phyloP scores from a whole-genome alignment of 139 green algal species.

The Haematococcus lacustris region DNA sequence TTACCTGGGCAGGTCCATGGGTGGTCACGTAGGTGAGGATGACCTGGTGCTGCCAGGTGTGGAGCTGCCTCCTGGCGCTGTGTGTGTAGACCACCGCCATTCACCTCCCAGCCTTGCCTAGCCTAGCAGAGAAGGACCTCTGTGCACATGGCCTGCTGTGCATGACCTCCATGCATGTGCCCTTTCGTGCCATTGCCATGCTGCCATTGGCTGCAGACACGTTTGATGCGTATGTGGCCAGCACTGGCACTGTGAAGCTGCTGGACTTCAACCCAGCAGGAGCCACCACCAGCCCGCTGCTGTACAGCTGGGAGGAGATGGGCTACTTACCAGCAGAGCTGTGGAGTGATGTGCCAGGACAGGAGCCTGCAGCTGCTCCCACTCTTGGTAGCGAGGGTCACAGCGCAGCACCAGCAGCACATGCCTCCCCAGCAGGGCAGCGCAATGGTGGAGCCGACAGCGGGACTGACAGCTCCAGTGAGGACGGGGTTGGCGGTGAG shows the following conservation, averaged over 20 bases:
- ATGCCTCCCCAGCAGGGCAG: background rate
- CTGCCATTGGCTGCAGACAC: conserved; percentile 8
- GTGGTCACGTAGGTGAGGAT: no score
- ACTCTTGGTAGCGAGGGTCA: background rate
- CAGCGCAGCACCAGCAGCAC: background rate
- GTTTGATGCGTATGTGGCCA: conserved; percentile 82
- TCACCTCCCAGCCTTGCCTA: no score
- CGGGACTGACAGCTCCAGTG: no score
- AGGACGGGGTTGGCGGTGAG: conserved; percentile 1
- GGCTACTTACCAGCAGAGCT: background rate
- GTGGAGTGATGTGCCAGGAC: background rate
- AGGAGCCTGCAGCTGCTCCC: background rate
- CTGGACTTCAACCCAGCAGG: conserved; percentile 87
- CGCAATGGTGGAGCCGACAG: background rate
- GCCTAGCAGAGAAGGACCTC: no score
- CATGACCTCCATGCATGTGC: no score
- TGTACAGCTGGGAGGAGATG: conserved; percentile 58
- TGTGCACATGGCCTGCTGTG: no score
- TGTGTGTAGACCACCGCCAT: no score
- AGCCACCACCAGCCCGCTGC: conserved; percentile 70
- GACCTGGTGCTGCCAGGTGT: no score
- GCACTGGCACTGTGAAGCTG: conserved; percentile 44
- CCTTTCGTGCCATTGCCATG: no score
- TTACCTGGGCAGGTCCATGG: no score
- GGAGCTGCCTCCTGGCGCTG: no score